These are phyloP conservation scores for Hirsutella minnesotensis DNA, from an alignment of 2,329 filamentous ascomycete species.

Conservation along the genomic window DNA sequence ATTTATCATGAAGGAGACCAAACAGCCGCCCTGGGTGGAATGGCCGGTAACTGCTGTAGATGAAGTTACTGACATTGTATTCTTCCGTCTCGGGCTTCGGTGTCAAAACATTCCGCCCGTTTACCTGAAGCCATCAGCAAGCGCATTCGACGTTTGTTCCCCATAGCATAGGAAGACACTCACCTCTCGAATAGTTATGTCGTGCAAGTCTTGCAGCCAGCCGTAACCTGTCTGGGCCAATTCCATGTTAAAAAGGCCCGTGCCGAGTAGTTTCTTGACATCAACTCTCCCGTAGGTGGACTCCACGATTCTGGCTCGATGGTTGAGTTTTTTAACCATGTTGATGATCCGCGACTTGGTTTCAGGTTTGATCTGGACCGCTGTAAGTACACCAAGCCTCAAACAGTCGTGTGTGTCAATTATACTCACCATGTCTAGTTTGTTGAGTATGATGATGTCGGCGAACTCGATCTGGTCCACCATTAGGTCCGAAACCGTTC, in stretches of 20 bases:
- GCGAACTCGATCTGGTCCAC: slow-evolving; percentile 71
- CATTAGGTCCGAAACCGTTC: slow-evolving; percentile 64
- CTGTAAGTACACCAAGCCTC: too few relatives aligned
- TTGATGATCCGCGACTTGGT: slow-evolving; percentile 13
- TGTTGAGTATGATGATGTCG: slow-evolving; percentile 62
- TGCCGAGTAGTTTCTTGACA: slow-evolving; percentile 52
- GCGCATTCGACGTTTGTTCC: too few relatives aligned
- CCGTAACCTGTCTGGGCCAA: slow-evolving; percentile 53
- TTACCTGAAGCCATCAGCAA: too few relatives aligned
- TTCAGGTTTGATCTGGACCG: neutral
- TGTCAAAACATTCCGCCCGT: slow-evolving; percentile 39
- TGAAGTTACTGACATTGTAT: slow-evolving; percentile 60
- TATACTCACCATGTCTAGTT: slow-evolving; percentile 49
- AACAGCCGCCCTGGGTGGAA: slow-evolving; percentile 37
- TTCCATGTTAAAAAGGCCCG: slow-evolving; percentile 51
- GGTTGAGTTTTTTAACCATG: slow-evolving; percentile 52
- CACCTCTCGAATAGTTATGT: slow-evolving; percentile 51
- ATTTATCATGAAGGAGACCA: slow-evolving; percentile 33
- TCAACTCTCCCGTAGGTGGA: slow-evolving; percentile 47
- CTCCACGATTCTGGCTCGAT: slow-evolving; percentile 51
- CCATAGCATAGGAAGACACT: too few relatives aligned
- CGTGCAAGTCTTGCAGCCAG: slow-evolving; percentile 59
- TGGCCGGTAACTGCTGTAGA: slow-evolving; percentile 49
- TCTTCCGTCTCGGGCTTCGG: slow-evolving; percentile 62
- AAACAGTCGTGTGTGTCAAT: too few relatives aligned